These are phyloP conservation scores for Saccharomycopsis sp. DNA, from an alignment of 805 yeast species.

Conservation along the genomic window DNA sequence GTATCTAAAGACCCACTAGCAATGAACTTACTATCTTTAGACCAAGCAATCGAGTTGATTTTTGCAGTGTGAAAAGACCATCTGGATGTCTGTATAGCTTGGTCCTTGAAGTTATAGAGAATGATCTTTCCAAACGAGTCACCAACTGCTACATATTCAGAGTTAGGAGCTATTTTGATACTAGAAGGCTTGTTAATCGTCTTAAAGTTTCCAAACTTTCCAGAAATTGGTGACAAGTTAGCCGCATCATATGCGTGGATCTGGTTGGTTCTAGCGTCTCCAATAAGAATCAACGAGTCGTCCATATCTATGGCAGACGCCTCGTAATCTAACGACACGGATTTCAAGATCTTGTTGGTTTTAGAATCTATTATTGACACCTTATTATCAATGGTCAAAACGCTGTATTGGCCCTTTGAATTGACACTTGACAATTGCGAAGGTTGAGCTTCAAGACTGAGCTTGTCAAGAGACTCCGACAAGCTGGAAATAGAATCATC, in stretches of 20 bases:
- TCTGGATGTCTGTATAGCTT: conserved; percentile 64
- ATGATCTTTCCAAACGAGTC: conserved; percentile 81
- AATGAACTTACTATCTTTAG: conserved; percentile 60
- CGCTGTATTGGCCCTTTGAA: conserved; percentile 32
- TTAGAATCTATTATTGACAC: conserved; percentile 26
- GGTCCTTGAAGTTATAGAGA: conserved; percentile 53
- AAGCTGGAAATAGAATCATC: conserved; percentile 60
- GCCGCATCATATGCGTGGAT: conserved; percentile 35
- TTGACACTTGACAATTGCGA: conserved; percentile 33
- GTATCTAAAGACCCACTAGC: conserved; percentile 84
- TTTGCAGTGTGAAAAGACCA: conserved; percentile 95
- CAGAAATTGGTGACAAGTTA: conserved; percentile 28
- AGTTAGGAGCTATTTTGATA: conserved; percentile 66
- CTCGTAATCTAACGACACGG: conserved; percentile 30
- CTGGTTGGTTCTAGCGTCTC: conserved; percentile 36
- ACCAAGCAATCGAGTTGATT: conserved; percentile 76
- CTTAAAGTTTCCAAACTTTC: conserved; percentile 6
- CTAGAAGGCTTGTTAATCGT: conserved; percentile 38
- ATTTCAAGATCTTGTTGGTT: conserved; percentile 22
- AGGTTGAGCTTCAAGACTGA: conserved; percentile 43
- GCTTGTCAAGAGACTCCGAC: conserved; percentile 17
- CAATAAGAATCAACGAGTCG: conserved; percentile 40
- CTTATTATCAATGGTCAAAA: conserved; percentile 41
- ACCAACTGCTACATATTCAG: conserved; percentile 69
- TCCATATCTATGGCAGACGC: conserved; percentile 44